Base-by-base conservation (phyloP, 2,329 filamentous ascomycete species). In the Scorias spongiosa region DNA sequence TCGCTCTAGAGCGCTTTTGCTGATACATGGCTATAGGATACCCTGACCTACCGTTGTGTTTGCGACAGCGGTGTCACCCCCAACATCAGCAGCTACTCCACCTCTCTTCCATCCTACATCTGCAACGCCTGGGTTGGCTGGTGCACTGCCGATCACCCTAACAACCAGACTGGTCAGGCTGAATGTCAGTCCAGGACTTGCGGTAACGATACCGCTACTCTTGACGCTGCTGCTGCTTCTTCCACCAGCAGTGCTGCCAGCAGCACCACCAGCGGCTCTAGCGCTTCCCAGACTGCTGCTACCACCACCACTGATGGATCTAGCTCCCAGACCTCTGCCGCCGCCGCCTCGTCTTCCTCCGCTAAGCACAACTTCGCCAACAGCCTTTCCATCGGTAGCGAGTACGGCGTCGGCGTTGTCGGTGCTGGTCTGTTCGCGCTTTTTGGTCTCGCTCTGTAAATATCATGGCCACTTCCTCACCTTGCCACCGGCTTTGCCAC, bases 31-130 rank as follows among this genome's bases (percentile, higher is more conserved):
- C 30, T 18, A 34, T 42, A 51, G 49, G 48, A 42, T 54, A 75
- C 66, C 14, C 66, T 81, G 47, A 59, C 59, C 29, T 81, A 67
- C 65, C 66, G 56, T 45, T 82, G 78, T 63, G 63, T 65, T 42
- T 82, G 78, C 66, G 49, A 55, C 49, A 72, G 77, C 57, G 70
- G 69, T 50, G 70, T 66, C 37, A 57, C 59, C 7, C 75, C 75
- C 51, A 69, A 77, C 55, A 67, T 78, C 52, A 58, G 64, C 47
- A 63, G 66, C 52, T 82, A 78, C 63, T 52, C 61, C 43, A 63
- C 74, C 60, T 76, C 75, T 18, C 63, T 82, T 41, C 76, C 76
- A 37, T 75, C 67, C 61, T 78, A 67, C 60, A 68, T 76, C 59
- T 81, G 78, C 65, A 56, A 69, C 54, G 62, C 62, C 49, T 72